Evolutionary conservation across 1,139 yeast genomes (phyloP), one percentile per base, ranked within the genome.

Genomic region (Casaregolazyma lundiana): DNA sequence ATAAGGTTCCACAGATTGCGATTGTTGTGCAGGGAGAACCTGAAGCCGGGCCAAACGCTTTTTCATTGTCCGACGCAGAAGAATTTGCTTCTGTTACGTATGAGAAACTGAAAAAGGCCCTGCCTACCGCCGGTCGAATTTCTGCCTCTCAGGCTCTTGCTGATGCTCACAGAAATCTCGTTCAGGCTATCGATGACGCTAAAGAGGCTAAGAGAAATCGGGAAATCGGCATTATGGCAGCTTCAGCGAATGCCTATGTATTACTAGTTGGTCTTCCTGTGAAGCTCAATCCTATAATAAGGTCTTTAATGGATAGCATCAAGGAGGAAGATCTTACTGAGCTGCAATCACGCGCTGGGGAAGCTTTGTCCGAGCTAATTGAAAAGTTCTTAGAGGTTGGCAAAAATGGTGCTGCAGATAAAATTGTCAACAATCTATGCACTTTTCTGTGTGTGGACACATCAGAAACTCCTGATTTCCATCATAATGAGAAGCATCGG

Each of bases 391-490:
- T 80, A 36, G 64, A 63, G 1, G 69, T 69, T 9, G 80, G 78
- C 8, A 89, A 90, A 58, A 65, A 65, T 17, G 81, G 81, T 36
- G 95, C 94, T 2, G 82, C 92, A 2, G 95, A 88, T 57, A 94
- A 92, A 62, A 84, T 92, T 54, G 78, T 87, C 45, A 90, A 88
- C 62, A 94, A 94, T 60, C 70, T 94, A 47, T 87, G 97, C 67
- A 96, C 95, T 1, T 92, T 92, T 62, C 65, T 92, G 42, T 92
- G 98, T 69, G 97, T 90, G 36, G 98, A 92, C 63, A 88, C 96
- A 0, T 78, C 94, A 4, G 97, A 90, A 63, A 97, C 92, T 30
- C 98, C 98, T 2, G 97, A 89, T 60, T 92, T 87, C 61, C 75
- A 75, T 26, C 84, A 86, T 42, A 85, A 87, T 60, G 76, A 77